phyloP scores from a whole-genome alignment of 352 stramenopile genomes.

The Aphanomyces stellatus region DNA sequence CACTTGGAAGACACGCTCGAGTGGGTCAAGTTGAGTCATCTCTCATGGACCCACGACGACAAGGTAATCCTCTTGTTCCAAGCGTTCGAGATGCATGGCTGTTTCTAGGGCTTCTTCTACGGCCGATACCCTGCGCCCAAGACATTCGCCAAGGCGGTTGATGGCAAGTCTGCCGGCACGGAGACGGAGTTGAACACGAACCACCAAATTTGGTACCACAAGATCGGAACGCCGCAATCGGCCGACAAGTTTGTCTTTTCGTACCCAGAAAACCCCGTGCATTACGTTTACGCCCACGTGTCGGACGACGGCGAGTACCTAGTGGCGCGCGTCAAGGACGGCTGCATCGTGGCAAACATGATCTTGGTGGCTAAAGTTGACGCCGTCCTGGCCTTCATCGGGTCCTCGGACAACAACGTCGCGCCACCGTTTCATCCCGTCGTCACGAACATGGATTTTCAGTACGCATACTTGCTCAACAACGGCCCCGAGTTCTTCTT shows the following conservation, averaged over 20 bases:
- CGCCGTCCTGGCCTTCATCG: slow-evolving; percentile 37
- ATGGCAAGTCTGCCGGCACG: slow-evolving; percentile 49
- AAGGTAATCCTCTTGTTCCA: slow-evolving; percentile 21
- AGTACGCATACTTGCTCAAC: slow-evolving; percentile 84
- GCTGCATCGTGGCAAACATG: slow-evolving; percentile 87
- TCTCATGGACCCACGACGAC: slow-evolving; percentile 76
- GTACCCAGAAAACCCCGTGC: slow-evolving; percentile 62
- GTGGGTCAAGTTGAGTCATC: slow-evolving; percentile 84
- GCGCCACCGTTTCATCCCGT: slow-evolving; percentile 58
- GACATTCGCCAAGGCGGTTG: slow-evolving; percentile 28
- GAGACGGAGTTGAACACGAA: slow-evolving; percentile 71
- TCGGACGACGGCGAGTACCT: slow-evolving; percentile 73
- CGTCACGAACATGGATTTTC: slow-evolving; percentile 77
- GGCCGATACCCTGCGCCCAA: slow-evolving; percentile 63
- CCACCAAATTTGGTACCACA: slow-evolving; percentile 78
- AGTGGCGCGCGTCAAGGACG: slow-evolving; percentile 66
- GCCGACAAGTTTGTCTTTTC: slow-evolving; percentile 71
- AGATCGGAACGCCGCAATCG: slow-evolving; percentile 50
- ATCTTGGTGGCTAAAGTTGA: slow-evolving; percentile 58
- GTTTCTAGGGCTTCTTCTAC: slow-evolving; percentile 69
- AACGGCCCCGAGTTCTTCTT: slow-evolving; percentile 84
- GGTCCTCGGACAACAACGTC: slow-evolving; percentile 24
- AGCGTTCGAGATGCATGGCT: background rate
- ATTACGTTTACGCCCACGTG: slow-evolving; percentile 53
- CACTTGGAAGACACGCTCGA: slow-evolving; percentile 69